phyloP scores from a whole-genome alignment of 2,329 filamentous ascomycete species.

The Drechslerella dactyloides region DNA sequence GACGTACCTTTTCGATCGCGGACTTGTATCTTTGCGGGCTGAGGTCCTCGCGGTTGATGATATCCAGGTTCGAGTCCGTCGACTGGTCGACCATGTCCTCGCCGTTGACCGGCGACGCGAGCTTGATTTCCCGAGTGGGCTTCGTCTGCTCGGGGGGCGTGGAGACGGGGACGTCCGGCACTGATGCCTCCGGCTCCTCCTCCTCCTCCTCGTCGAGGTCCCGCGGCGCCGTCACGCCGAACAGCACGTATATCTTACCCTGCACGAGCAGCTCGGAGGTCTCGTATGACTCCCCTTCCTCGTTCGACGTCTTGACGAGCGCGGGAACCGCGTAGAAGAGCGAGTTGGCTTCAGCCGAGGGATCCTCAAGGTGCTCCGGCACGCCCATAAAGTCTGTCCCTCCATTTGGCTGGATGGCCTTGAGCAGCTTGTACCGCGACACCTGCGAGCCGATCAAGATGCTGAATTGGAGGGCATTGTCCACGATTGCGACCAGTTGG shows the following conservation, averaged over 20 bases:
- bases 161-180: background rate
- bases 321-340: slow-evolving; percentile 37
- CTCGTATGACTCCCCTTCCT: slow-evolving; percentile 37
- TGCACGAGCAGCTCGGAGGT: slow-evolving; percentile 14
- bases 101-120: slow-evolving; percentile 41
- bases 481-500: slow-evolving; percentile 33
- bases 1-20: slow-evolving; percentile 13
- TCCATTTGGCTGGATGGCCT: background rate
- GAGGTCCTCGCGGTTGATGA: slow-evolving; percentile 8
- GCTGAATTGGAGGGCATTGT: slow-evolving; percentile 32
- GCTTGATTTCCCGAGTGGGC: slow-evolving; percentile 11
- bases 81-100: slow-evolving; percentile 19
- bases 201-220: slow-evolving; percentile 5
- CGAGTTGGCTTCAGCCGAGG: slow-evolving; percentile 5
- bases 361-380: slow-evolving; percentile 29
- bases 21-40: background rate
- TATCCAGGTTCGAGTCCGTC: slow-evolving; percentile 10
- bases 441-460: slow-evolving; percentile 42
- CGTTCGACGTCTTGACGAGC: slow-evolving; percentile 31
- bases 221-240: background rate
- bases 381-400: slow-evolving; percentile 29
- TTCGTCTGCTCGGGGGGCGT: slow-evolving; percentile 9
- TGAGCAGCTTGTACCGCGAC: slow-evolving; percentile 29
- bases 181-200: background rate
- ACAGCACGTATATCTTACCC: slow-evolving; percentile 41